These are phyloP conservation scores for Lyophyllum decastes DNA, from an alignment of 768 basidiomycete genomes.

Conservation along the genomic window DNA sequence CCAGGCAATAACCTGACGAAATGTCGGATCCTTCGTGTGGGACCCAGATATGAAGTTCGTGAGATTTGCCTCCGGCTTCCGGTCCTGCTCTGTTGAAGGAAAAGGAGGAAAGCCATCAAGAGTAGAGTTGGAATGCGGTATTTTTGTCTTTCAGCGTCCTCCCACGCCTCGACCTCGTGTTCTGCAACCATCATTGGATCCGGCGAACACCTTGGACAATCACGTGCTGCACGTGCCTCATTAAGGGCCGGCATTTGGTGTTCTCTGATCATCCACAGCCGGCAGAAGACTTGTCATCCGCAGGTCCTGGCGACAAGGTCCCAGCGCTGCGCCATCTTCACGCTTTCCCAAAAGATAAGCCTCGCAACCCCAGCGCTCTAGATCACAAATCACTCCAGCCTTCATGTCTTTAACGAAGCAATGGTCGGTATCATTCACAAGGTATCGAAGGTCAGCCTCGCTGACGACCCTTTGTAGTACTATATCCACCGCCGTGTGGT, in stretches of 20 bases:
- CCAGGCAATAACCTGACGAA: constrained; percentile 6
- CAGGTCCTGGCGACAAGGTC: neutral
- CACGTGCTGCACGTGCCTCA: neutral
- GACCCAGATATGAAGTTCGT: constrained; percentile 1
- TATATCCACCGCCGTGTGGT: constrained; percentile 26
- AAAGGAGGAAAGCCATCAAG: no score
- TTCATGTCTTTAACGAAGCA: neutral
- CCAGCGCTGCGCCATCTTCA: neutral
- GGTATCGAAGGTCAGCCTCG: neutral
- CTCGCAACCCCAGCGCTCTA: no score
- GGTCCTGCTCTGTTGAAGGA: neutral
- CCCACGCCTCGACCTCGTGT: neutral
- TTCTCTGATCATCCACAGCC: neutral
- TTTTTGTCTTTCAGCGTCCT: no score
- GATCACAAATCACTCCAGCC: no score
- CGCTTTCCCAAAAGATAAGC: neutral
- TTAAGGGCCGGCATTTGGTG: neutral
- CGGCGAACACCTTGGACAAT: neutral
- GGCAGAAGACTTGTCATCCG: neutral
- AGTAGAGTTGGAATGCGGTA: neutral
- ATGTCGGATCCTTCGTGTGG: constrained; percentile 1
- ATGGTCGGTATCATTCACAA: neutral
- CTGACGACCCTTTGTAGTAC: neutral
- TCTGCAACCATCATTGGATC: neutral
- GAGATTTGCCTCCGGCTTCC: neutral